A percentile compares a stretch with the other conserved stretches of the same genome.
Evolutionary conservation across 768 basidiomycete species (phyloP).

Genomic region (Cubamyces lactineus): DNA sequence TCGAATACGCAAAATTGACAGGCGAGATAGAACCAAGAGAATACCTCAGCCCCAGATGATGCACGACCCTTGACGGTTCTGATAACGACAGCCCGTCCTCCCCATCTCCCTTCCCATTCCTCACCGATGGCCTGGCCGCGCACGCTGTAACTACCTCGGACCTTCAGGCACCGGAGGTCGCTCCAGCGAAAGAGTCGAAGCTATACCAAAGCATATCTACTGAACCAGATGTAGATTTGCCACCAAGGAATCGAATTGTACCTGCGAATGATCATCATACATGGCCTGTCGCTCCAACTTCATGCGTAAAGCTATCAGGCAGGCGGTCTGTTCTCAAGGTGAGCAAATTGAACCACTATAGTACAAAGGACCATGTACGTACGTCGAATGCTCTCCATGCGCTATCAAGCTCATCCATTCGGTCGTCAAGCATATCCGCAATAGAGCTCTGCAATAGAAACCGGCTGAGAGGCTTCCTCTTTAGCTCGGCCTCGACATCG

Average conservation of each 20-base stretch:
- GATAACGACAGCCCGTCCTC: constrained; percentile 13
- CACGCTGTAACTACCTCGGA: constrained; percentile 1
- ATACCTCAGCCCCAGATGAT: no score
- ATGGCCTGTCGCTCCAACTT: constrained; percentile 12
- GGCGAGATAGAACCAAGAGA: no score
- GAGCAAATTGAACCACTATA: background rate
- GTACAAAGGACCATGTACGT: background rate
- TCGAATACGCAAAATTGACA: no score
- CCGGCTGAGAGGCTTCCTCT: constrained; percentile 1
- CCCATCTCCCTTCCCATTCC: constrained; percentile 19
- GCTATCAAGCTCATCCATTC: constrained; percentile 8
- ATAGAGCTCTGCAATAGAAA: constrained; percentile 15
- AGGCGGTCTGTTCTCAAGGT: background rate
- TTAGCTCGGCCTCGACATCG: constrained; percentile 4
- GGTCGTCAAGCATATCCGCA: constrained; percentile 5
- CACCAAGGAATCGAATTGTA: background rate
- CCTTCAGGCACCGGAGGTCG: constrained; percentile 2
- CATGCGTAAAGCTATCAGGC: constrained; percentile 12
- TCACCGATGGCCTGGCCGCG: background rate
- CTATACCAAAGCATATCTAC: background rate
- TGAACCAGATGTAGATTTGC: no score
- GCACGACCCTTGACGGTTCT: background rate
- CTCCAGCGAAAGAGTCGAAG: constrained; percentile 16
- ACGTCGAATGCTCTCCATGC: constrained; percentile 20
- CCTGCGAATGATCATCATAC: constrained; percentile 17